These are phyloP conservation scores for Fusarium zealandicum DNA, from an alignment of 2,329 filamentous ascomycete species.

Conservation along the genomic window DNA sequence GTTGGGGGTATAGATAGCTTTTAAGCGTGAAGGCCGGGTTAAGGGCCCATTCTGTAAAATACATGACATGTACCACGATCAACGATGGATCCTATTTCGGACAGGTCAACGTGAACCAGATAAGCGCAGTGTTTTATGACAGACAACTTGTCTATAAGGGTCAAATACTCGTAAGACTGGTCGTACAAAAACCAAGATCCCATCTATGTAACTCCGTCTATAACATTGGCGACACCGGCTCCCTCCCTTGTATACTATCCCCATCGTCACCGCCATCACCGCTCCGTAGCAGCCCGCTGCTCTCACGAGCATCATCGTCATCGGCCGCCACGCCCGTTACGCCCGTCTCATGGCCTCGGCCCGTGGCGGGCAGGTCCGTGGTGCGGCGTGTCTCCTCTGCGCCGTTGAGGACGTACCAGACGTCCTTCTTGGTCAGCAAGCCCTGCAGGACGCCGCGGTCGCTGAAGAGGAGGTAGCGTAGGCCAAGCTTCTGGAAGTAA, in stretches of 20 bases:
- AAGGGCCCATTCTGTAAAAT: slow-evolving; percentile 2
- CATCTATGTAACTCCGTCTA: slow-evolving; percentile 19
- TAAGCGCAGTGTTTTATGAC: not conserved
- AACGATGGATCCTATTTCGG: too few species aligned
- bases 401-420: slow-evolving; percentile 90
- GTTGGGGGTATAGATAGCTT: slow-evolving; percentile 6
- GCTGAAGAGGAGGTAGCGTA: slow-evolving; percentile 88
- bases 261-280: slow-evolving; percentile 47
- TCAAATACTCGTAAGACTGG: slow-evolving; percentile 6
- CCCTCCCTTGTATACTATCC: slow-evolving; percentile 40
- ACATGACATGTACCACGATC: not conserved
- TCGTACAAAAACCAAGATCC: slow-evolving; percentile 8
- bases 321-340: slow-evolving; percentile 41
- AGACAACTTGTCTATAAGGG: slow-evolving; percentile 5
- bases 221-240: slow-evolving; percentile 41
- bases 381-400: slow-evolving; percentile 67
- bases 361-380: slow-evolving; percentile 34
- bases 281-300: slow-evolving; percentile 52
- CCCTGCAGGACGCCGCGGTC: slow-evolving; percentile 84
- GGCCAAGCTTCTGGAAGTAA: slow-evolving; percentile 93
- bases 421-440: slow-evolving; percentile 94
- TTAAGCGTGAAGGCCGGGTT: not conserved
- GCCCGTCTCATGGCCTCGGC: slow-evolving; percentile 42
- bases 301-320: slow-evolving; percentile 50
- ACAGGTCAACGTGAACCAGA: too few species aligned